These are phyloP conservation scores for Hypoxylon sp. DNA, from an alignment of 2,329 filamentous ascomycete species.

Conservation along the genomic window DNA sequence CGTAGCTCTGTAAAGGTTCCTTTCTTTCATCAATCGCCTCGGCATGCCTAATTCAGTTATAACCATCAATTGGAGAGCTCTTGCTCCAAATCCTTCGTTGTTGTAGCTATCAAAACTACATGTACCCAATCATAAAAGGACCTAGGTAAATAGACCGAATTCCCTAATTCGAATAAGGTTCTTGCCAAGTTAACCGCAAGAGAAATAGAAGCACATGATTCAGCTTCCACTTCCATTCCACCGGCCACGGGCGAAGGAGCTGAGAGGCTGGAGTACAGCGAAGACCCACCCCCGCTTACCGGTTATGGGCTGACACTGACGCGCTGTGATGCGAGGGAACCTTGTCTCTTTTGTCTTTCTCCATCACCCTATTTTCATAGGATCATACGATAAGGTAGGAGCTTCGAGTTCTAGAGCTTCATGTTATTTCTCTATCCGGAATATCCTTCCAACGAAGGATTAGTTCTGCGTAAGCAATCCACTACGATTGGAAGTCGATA, in stretches of 20 bases:
- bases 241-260: slow-evolving; percentile 42
- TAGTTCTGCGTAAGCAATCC: slow-evolving; percentile 4
- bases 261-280: slow-evolving; percentile 28
- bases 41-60: slow-evolving; percentile 10
- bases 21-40: slow-evolving; percentile 8
- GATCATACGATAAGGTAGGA: slow-evolving; percentile 28
- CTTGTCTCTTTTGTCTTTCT: slow-evolving; percentile 4
- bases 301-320: slow-evolving; percentile 41
- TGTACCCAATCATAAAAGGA: slow-evolving; percentile 1
- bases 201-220: slow-evolving; percentile 32
- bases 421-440: background rate
- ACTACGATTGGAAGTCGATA: slow-evolving; percentile 16
- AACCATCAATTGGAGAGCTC: background rate
- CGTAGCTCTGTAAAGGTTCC: background rate
- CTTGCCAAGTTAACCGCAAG: slow-evolving; percentile 3
- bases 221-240: slow-evolving; percentile 44
- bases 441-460: background rate
- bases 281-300: slow-evolving; percentile 30
- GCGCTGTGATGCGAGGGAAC: slow-evolving; percentile 24
- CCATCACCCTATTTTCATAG: slow-evolving; percentile 18
- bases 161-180: slow-evolving; percentile 1
- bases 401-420: slow-evolving; percentile 18
- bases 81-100: background rate
- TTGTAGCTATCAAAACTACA: slow-evolving; percentile 1
- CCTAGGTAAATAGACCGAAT: slow-evolving; percentile 7